Evolutionary conservation across 257 asterid species (phyloP).

Genomic region (Capsicum pubescens): DNA sequence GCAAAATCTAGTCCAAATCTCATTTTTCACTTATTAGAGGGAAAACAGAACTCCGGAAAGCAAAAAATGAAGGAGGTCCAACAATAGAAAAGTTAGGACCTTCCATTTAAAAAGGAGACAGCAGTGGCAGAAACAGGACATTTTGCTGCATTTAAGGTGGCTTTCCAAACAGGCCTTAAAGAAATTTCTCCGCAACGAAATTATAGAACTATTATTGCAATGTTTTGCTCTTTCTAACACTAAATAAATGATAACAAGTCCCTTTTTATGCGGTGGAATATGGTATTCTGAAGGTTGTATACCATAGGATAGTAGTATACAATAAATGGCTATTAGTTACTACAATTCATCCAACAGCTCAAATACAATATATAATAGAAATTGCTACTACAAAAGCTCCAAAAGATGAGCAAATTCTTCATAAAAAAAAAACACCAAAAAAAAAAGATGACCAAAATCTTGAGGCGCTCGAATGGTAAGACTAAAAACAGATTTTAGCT

Average conservation of each 20-base stretch:
- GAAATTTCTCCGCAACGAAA: not conserved
- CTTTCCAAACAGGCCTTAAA: too few relatives aligned
- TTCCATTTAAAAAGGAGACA: not conserved
- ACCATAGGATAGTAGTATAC: slow-evolving; percentile 17
- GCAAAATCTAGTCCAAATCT: not conserved
- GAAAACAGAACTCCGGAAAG: not conserved
- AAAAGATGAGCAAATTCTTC: not conserved
- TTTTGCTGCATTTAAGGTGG: not conserved
- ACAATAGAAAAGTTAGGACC: not conserved
- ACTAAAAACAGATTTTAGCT: not conserved
- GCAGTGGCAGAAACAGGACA: not conserved
- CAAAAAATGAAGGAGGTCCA: not conserved
- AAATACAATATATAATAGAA: not conserved
- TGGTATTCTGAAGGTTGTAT: not conserved
- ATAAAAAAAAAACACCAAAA: not conserved
- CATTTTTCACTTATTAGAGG: not conserved
- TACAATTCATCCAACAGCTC: slow-evolving; percentile 1
- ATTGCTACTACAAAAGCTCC: not conserved
- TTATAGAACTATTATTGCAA: not conserved
- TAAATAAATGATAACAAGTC: not conserved
- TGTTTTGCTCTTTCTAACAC: slow-evolving; percentile 19
- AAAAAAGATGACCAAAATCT: not conserved
- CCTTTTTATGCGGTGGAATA: not conserved
- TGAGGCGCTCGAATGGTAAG: not conserved
- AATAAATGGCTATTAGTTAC: not conserved